A percentile compares a stretch with the other conserved stretches of the same genome.
phyloP scores from a whole-genome alignment of 2,329 filamentous ascomycete genomes.

The Alternaria sp. region DNA sequence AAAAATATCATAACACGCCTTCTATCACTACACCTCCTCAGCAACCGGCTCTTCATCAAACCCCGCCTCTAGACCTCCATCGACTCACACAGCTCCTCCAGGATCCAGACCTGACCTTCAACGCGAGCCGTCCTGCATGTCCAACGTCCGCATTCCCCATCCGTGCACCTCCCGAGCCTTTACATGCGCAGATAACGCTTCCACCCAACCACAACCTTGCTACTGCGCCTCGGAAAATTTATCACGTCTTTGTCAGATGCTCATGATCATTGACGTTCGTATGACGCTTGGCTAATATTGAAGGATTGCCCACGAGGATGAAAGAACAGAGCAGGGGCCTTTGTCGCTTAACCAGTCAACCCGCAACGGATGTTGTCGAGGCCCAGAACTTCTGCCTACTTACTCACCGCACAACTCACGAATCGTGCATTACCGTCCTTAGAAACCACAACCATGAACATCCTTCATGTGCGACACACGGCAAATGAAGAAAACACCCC shows the following conservation, averaged over 20 bases:
- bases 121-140: neutral
- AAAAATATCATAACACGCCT: neutral
- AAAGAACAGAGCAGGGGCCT: neutral
- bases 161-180: neutral
- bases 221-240: constrained; percentile 18
- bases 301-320: neutral
- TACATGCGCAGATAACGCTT: neutral
- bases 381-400: neutral
- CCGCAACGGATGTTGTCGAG: no score
- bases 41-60: neutral
- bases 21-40: neutral
- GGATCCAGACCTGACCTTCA: neutral
- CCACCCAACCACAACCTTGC: neutral
- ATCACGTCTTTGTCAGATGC: constrained; percentile 20
- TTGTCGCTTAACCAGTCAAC: neutral
- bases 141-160: neutral
- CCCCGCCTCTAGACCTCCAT: neutral
- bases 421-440: neutral
- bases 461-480: neutral
- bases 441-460: no score
- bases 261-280: neutral
- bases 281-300: neutral
- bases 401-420: neutral
- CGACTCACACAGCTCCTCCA: neutral
- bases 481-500: neutral